These are phyloP conservation scores for Sclerotiophoma versabilis DNA, from an alignment of 2,329 filamentous ascomycete genomes.

Conservation along the genomic window DNA sequence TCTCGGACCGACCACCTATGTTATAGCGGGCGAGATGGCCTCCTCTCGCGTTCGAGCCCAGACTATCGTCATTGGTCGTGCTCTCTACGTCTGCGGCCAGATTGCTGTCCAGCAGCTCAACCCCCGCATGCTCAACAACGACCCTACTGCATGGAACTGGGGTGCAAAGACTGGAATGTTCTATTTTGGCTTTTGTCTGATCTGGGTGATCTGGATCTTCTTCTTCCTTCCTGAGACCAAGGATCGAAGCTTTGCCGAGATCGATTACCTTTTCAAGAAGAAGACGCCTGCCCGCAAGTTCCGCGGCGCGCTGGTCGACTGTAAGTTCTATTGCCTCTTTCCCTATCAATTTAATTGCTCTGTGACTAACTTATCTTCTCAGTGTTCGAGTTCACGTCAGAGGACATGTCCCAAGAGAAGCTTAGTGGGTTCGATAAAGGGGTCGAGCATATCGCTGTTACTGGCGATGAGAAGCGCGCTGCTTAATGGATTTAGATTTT, in stretches of 20 bases:
- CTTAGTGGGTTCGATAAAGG: neutral
- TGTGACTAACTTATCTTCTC: conserved; percentile 9
- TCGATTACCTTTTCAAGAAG: conserved; percentile 78
- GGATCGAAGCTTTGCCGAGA: conserved; percentile 80
- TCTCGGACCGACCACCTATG: conserved; percentile 87
- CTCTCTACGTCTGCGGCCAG: conserved; percentile 61
- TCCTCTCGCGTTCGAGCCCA: conserved; percentile 84
- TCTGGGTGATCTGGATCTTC: conserved; percentile 78
- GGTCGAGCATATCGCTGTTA: neutral
- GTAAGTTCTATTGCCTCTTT: conserved; percentile 14
- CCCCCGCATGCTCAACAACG: conserved; percentile 54
- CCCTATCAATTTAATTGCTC: neutral
- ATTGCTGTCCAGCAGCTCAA: conserved; percentile 81
- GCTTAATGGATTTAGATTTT: neutral
- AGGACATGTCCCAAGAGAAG: conserved; percentile 14
- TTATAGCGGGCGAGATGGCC: conserved; percentile 80
- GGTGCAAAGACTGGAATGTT: conserved; percentile 77
- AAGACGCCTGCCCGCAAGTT: conserved; percentile 31
- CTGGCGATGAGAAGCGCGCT: neutral
- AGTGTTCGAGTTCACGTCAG: conserved; percentile 24
- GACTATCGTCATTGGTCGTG: conserved; percentile 81
- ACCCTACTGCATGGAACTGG: conserved; percentile 75
- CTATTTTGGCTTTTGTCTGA: conserved; percentile 78
- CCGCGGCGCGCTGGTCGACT: conserved; percentile 15
- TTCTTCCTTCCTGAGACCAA: conserved; percentile 79